A percentile compares a stretch with the other conserved stretches of the same genome.
Evolutionary conservation across 1,139 yeast species (phyloP).

Genomic region (Lodderomyces margitis): DNA sequence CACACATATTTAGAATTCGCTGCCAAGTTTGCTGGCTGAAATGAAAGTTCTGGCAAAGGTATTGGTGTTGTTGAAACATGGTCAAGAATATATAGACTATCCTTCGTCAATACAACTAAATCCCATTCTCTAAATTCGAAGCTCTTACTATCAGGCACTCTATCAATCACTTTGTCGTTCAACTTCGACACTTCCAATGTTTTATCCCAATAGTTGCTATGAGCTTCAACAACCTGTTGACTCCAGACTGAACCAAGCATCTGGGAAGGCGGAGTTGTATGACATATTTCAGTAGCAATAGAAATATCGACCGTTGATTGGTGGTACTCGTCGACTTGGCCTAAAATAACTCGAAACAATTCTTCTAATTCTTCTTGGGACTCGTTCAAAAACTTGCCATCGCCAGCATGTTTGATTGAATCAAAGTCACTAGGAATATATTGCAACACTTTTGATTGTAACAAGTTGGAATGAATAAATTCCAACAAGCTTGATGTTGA

Average conservation of each 20-base stretch:
- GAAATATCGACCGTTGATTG: constrained; percentile 6
- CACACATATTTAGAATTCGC: constrained; percentile 28
- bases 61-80: constrained; percentile 8
- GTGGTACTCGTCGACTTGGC: constrained; percentile 8
- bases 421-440: constrained; percentile 19
- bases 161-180: constrained; percentile 16
- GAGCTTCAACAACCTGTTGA: background rate
- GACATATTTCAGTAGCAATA: background rate
- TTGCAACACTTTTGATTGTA: constrained; percentile 23
- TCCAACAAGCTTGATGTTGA: constrained; percentile 25
- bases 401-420: background rate
- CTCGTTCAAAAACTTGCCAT: background rate
- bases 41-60: constrained; percentile 8
- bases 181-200: background rate
- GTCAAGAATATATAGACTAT: constrained; percentile 9
- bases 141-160: constrained; percentile 9
- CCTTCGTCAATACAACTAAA: constrained; percentile 11
- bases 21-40: constrained; percentile 11
- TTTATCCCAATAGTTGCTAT: background rate
- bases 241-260: background rate
- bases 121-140: constrained; percentile 10
- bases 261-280: background rate
- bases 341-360: background rate
- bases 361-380: background rate
- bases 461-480: constrained; percentile 29